Conservation (phyloP, 1,284 basidiomycete genomes). For the Moniliophthora roreri region DNA sequence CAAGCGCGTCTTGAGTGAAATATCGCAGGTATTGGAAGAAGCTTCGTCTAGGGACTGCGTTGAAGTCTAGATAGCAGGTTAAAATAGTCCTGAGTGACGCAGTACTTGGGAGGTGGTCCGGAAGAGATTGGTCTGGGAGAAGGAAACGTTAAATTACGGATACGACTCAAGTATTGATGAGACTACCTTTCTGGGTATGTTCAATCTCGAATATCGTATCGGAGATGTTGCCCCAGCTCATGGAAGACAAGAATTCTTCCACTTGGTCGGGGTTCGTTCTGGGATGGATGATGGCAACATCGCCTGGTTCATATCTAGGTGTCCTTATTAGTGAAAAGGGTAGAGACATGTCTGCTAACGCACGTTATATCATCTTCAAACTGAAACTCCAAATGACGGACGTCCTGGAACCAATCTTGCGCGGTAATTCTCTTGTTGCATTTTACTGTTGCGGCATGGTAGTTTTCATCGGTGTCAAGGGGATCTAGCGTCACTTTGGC, state of each 20-base stretch:
- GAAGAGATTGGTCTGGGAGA: slow-evolving; percentile 78
- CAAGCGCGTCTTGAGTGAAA: slow-evolving; percentile 80
- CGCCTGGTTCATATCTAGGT: slow-evolving; percentile 79
- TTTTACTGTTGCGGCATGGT: slow-evolving; percentile 45
- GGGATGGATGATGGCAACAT: slow-evolving; percentile 84
- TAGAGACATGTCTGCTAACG: slow-evolving; percentile 11
- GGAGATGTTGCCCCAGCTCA: too few relatives aligned
- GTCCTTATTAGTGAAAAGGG: too few relatives aligned
- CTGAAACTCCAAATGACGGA: slow-evolving; percentile 70
- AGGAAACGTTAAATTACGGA: too few relatives aligned
- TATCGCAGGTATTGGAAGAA: slow-evolving; percentile 90
- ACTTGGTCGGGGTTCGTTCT: slow-evolving; percentile 65
- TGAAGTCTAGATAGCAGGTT: slow-evolving; percentile 80
- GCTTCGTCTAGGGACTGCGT: slow-evolving; percentile 76
- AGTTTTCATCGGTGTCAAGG: slow-evolving; percentile 35
- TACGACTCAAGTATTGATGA: too few relatives aligned
- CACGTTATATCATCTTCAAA: slow-evolving; percentile 60
- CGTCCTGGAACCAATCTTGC: slow-evolving; percentile 77
- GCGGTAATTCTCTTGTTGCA: slow-evolving; percentile 69
- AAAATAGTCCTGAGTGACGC: slow-evolving; percentile 80
- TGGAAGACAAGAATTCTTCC: slow-evolving; percentile 62
- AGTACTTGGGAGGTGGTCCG: slow-evolving; percentile 56
- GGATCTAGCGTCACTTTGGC: slow-evolving; percentile 29
- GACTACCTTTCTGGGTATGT: too few relatives aligned
- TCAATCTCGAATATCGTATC: too few relatives aligned